Conservation (phyloP, 2,329 filamentous ascomycete genomes). For the Fusarium falciforme region DNA sequence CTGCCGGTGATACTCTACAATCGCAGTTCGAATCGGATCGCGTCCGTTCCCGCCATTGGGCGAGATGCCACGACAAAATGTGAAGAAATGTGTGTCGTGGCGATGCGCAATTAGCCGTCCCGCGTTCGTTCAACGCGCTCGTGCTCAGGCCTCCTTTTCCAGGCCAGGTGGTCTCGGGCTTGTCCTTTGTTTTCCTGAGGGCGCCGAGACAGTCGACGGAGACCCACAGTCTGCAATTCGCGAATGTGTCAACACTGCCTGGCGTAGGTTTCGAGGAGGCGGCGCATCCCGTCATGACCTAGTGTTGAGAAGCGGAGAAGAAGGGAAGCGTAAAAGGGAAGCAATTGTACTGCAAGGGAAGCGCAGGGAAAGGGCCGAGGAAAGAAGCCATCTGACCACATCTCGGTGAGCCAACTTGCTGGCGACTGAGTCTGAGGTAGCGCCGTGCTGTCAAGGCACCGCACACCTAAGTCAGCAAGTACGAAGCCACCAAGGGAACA, state of each 20-base stretch:
- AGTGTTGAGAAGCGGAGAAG: not conserved
- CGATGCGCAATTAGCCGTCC: conserved; percentile 5
- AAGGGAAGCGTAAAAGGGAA: not conserved
- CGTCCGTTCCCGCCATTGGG: not conserved
- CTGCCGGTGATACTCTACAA: not conserved
- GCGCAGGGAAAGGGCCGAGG: not conserved
- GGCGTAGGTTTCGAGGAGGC: not conserved
- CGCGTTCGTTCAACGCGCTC: not conserved
- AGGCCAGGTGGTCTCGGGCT: not conserved
- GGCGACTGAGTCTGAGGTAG: not conserved
- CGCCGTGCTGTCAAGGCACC: not conserved
- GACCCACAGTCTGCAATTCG: conserved; percentile 13
- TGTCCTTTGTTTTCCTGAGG: not conserved
- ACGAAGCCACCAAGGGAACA: not conserved
- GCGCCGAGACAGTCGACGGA: conserved; percentile 8
- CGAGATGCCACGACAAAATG: not conserved
- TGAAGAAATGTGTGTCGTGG: not conserved
- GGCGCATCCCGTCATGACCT: not conserved
- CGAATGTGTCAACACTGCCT: conserved; percentile 1
- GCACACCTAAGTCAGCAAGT: not conserved
- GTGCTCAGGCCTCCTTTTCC: not conserved
- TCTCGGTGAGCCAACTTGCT: not conserved
- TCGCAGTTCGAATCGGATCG: not conserved
- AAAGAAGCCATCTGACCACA: not conserved
- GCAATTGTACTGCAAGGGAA: not conserved